Conservation (phyloP, 1,284 basidiomycete genomes). For the Pseudozyma sp. region DNA sequence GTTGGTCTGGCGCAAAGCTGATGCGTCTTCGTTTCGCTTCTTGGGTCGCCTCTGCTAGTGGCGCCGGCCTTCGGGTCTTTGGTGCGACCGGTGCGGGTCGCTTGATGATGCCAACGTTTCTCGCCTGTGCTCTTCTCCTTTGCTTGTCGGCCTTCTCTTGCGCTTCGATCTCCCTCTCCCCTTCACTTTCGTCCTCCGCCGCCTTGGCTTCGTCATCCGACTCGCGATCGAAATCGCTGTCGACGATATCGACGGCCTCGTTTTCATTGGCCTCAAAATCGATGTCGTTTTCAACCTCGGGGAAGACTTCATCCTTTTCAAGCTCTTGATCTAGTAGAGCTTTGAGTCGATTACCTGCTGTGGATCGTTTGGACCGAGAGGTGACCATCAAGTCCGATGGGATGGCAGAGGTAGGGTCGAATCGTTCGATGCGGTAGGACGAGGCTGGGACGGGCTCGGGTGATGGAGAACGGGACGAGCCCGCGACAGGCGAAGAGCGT, state of each 20-base stretch:
- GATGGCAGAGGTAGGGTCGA: conserved; percentile 1
- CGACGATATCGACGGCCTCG: conserved; percentile 64
- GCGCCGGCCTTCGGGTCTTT: neutral
- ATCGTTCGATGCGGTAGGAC: conserved; percentile 39
- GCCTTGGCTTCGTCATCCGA: conserved; percentile 49
- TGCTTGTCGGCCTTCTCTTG: conserved; percentile 49
- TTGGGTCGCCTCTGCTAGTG: neutral
- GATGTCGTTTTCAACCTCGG: conserved; percentile 61
- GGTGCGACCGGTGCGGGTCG: conserved; percentile 4
- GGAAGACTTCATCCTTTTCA: conserved; percentile 63
- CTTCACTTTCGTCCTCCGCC: conserved; percentile 42
- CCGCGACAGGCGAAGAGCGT: conserved; percentile 5
- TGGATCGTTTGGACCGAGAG: conserved; percentile 45
- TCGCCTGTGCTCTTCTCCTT: conserved; percentile 25
- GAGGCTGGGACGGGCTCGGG: conserved; percentile 3
- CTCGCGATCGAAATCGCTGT: conserved; percentile 63
- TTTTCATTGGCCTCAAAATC: conserved; percentile 59
- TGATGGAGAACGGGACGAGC: conserved; percentile 5
- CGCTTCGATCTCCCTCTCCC: conserved; percentile 52
- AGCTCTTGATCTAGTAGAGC: conserved; percentile 62
- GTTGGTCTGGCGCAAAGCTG: conserved; percentile 36
- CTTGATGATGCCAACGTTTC: conserved; percentile 20
- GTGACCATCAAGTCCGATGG: conserved; percentile 40
- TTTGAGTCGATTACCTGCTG: conserved; percentile 59
- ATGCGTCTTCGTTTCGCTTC: conserved; percentile 31